Conservation (phyloP, 2,329 filamentous ascomycete species). For the Colletotrichum lini region DNA sequence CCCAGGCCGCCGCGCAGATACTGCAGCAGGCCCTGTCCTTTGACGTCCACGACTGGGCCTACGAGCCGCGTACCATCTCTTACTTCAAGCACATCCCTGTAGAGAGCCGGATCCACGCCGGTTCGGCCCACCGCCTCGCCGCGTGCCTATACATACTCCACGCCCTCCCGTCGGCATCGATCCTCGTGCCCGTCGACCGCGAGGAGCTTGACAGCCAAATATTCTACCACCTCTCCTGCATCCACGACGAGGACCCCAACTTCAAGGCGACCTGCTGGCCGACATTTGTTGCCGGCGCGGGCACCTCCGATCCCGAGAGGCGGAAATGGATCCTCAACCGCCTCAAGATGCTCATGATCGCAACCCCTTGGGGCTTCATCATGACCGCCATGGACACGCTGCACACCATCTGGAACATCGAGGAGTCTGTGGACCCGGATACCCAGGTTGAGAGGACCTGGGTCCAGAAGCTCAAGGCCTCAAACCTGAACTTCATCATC, state of each 20-base stretch:
- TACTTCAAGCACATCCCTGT: constrained; percentile 53
- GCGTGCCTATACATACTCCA: constrained; percentile 63
- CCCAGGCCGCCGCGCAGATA: constrained; percentile 51
- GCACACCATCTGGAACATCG: constrained; percentile 58
- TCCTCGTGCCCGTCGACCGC: constrained; percentile 48
- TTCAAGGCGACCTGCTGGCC: constrained; percentile 72
- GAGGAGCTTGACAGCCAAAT: constrained; percentile 60
- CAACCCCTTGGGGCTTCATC: constrained; percentile 65
- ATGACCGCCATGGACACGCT: constrained; percentile 63
- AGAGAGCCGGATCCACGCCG: constrained; percentile 57
- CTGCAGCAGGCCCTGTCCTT: constrained; percentile 56
- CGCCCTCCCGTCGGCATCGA: constrained; percentile 51
- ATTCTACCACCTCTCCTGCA: constrained; percentile 61
- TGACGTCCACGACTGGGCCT: constrained; percentile 59
- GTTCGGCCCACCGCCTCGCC: constrained; percentile 59
- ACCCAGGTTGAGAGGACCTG: constrained; percentile 52
- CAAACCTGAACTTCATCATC: constrained; percentile 60
- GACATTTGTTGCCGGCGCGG: constrained; percentile 69
- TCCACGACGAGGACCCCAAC: constrained; percentile 64
- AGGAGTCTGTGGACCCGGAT: constrained; percentile 42
- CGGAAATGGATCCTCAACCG: constrained; percentile 65
- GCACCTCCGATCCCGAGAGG: constrained; percentile 58
- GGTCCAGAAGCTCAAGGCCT: constrained; percentile 60
- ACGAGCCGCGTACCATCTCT: constrained; percentile 52
- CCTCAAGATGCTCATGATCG: constrained; percentile 56